Base-by-base conservation (phyloP, 352 stramenopile genomes). In the Pythium volutum region DNA sequence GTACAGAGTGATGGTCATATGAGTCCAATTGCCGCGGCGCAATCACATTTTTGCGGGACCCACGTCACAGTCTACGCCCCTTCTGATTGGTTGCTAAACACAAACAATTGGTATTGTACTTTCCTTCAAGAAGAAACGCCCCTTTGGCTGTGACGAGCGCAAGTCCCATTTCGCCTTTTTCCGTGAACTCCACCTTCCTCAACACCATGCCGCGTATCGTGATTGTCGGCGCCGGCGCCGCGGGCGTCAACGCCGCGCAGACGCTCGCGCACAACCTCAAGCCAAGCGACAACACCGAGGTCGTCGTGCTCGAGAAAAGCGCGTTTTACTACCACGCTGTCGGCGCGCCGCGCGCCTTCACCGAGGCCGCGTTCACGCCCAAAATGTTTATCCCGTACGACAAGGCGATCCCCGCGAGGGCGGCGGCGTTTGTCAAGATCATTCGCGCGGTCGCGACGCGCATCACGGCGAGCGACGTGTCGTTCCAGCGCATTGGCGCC, bases 321-420 rank as follows among this genome's bases (percentile, higher is more conserved):
- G 43, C 55, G 36, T 78, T 62, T 66, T 78, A 67, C 41, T 89
- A 83, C 62, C 67, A 86, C 52, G 55, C 69, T 0, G 33, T 87
- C 4, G 79, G 77, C 5, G 62, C 75, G 11, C 75, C 79, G 4
- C 75, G 81, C 22, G 79, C 81, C 8, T 83, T 74, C 49, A 75
- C 84, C 16, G 77, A 89, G 5, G 64, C 61, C n/a, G 39, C 49
- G 39, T 91, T 74, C 66, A 60, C 59, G 16, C 53, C 60, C 3
- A 88, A 83, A 48, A 75, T 91, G 65, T 91, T 89, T 54, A 73
- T 91, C 38, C 81, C 81, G 4, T 80, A 79, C 59, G 75, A 82
- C 57, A 69, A 86, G n/a, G 81, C 69, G 7, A 81, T 91, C 46
- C 74, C 68, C 6, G 39, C 48, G 11, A 34, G n/a, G 23, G 59